Base-by-base conservation (phyloP, 2,329 filamentous ascomycete genomes). In the Fusarium sp. region DNA sequence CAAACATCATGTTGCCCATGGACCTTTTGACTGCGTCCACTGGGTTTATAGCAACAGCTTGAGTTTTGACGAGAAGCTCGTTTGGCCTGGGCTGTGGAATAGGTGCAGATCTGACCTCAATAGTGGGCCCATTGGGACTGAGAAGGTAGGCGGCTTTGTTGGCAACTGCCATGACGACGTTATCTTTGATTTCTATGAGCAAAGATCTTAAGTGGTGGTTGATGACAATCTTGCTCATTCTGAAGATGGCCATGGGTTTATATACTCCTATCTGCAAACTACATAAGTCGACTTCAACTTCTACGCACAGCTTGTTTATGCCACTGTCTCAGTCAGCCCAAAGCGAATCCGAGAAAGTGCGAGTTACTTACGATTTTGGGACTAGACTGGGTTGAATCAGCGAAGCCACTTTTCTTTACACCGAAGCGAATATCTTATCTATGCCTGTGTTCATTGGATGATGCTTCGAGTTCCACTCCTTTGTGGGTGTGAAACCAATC, bases 1-100 rank as follows among this genome's bases (percentile, higher is more conserved):
- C 57, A 7, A 62, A 62, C 57, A 62, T 62, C 60, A 62, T 62
- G 26, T 62, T 62, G 0, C 57, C 57, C 60, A 62, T 62, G 0
- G 57, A 56, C 8, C 56, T 57, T 3, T 62, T 62, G 18, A 62
- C 49, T 8, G 36, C 57, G 6, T 62, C 60, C 0, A 62, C 41
- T 1, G 49, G 36, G 1, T 62, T 62, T 3, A 62, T 47, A 4
- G 60, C 49, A 2, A 47, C 7, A 2, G 60, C 57, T 4, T 47
- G 26, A 12, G 36, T 42, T 23, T 6, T 42, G 3, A 62, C 0
- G 0, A 62, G 60, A 0, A 62, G 13, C 3, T 62, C 60, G 3
- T 44, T 33, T 20, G 30, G 30, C 2, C 49, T 20, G 2, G 26
- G 57, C 2, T 33, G 6, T 12, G 57, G 36, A 3, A 57, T 5